Base-by-base conservation (phyloP, 2,329 filamentous ascomycete genomes). In the Aspergillus neotritici region DNA sequence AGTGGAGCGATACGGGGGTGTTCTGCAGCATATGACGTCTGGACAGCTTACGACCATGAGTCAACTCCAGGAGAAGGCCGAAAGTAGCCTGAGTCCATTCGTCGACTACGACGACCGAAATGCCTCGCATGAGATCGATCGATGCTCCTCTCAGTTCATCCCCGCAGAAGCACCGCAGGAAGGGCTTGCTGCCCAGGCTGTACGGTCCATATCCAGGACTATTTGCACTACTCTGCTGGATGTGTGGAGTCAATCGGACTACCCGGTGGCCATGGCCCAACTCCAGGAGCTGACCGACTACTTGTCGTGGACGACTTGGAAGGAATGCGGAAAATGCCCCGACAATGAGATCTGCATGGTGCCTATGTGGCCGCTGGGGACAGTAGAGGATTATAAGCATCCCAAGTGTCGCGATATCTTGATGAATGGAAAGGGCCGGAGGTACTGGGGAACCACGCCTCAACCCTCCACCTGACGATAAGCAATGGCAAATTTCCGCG, bases 351-450 rank as follows among this genome's bases (percentile, higher is more conserved):
- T 81, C 3, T 80, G 80, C 48, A 72, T 78, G 35, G 67, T 83
- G n/a, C 79, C 79, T 2, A 81, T 84, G 55, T 84, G 80, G 80
- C 81, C 80, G 0, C 67, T 73, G 57, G 80, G 80, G 0, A 68
- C 63, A 0, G 54, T 64, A 0, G 69, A 78, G 17, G 80, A 84
- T 54, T 77, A 80, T 52, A 70, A 67, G 28, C 56, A 64, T 33
- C 77, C 77, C 5, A 55, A 58, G 29, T 79, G 76, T 43, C 53
- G 57, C 39, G 60, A 66, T 53, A 54, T 50, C 5, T 51, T 44
- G 9, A 41, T 48, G 3, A 42, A 47, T 10, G 44, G 47, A 3
- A 39, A 50, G 4, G 61, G 57, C 3, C 49, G 55, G 25, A 51
- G 47, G 13, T 64, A 64, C 34, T 64, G 59, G 62, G 56, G 58